phyloP scores from a whole-genome alignment of 1,284 basidiomycete species.

The Lignosus rhinocerotis region DNA sequence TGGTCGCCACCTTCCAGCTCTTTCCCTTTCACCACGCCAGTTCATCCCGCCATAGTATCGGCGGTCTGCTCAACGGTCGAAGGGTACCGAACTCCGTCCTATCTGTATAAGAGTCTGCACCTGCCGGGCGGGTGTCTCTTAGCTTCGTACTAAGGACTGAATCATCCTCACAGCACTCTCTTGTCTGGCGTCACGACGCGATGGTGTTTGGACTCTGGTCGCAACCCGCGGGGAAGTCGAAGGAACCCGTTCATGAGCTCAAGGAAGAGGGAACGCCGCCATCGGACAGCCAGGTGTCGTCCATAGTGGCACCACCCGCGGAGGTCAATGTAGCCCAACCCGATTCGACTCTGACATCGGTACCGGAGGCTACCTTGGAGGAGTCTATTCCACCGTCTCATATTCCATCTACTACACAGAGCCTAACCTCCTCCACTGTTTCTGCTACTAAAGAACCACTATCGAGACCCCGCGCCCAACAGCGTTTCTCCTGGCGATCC shows the following conservation, averaged over 20 bases:
- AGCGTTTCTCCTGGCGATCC: slow-evolving; percentile 31
- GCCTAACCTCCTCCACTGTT: not conserved
- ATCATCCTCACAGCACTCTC: not conserved
- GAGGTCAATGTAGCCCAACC: not conserved
- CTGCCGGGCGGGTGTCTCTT: not conserved
- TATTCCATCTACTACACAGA: not conserved
- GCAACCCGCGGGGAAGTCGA: slow-evolving; percentile 1
- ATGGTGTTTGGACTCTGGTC: slow-evolving; percentile 14
- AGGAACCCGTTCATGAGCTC: slow-evolving; percentile 1
- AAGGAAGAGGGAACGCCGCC: slow-evolving; percentile 1
- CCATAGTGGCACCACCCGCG: not conserved
- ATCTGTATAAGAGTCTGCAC: not conserved
- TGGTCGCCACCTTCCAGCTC: not conserved
- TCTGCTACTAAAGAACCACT: not conserved
- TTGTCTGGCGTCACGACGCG: not conserved
- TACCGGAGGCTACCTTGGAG: not conserved
- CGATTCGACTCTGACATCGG: not conserved
- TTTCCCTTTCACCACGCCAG: not conserved
- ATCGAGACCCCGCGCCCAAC: slow-evolving; percentile 14
- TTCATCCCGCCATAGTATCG: not conserved
- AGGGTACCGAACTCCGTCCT: no score
- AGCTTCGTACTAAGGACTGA: no score
- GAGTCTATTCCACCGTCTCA: not conserved
- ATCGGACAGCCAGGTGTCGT: not conserved
- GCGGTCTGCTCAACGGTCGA: not conserved